A percentile compares a stretch with the other conserved stretches of the same genome.
These are phyloP conservation scores for Fusarium musae DNA, from an alignment of 2,329 filamentous ascomycete species.

Conservation along the genomic window DNA sequence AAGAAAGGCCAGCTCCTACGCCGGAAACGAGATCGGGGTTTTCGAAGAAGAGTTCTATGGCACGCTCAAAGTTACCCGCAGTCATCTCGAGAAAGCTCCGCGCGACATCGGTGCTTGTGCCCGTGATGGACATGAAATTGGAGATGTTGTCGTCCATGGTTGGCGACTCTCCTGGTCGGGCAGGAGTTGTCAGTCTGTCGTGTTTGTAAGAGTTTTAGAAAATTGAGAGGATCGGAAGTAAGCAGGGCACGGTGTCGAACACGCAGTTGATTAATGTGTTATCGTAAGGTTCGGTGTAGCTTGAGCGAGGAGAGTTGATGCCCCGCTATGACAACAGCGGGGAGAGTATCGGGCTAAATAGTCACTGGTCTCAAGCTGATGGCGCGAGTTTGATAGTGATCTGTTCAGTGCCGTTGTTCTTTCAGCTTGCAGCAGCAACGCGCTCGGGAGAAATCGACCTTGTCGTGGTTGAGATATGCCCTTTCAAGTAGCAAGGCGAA, in stretches of 20 bases:
- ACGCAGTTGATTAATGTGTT: not conserved
- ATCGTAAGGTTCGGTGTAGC: constrained; percentile 36
- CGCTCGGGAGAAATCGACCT: not conserved
- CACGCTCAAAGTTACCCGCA: constrained; percentile 85
- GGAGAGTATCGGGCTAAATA: constrained; percentile 5
- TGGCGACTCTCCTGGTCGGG: constrained; percentile 11
- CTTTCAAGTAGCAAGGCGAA: constrained; percentile 14
- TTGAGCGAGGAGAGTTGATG: constrained; percentile 25
- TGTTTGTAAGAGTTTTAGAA: not conserved
- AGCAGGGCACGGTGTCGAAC: not conserved
- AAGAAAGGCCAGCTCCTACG: constrained; percentile 49
- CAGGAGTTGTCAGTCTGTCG: not conserved
- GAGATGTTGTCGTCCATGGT: constrained; percentile 78
- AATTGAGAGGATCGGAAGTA: not conserved
- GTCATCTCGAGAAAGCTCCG: constrained; percentile 85
- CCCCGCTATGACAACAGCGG: constrained; percentile 35
- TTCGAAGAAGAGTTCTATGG: constrained; percentile 90
- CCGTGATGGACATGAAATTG: constrained; percentile 85
- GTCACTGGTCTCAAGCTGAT: not conserved
- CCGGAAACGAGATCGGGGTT: constrained; percentile 75
- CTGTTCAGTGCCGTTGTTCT: not conserved
- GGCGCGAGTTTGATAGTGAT: not conserved
- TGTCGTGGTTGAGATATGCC: not conserved
- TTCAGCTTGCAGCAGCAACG: not conserved
- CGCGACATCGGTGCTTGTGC: constrained; percentile 77